A percentile compares a stretch with the other conserved stretches of the same genome.
Evolutionary conservation across 2,329 filamentous ascomycete species (phyloP).

Genomic region (Alternaria triticimaculans): DNA sequence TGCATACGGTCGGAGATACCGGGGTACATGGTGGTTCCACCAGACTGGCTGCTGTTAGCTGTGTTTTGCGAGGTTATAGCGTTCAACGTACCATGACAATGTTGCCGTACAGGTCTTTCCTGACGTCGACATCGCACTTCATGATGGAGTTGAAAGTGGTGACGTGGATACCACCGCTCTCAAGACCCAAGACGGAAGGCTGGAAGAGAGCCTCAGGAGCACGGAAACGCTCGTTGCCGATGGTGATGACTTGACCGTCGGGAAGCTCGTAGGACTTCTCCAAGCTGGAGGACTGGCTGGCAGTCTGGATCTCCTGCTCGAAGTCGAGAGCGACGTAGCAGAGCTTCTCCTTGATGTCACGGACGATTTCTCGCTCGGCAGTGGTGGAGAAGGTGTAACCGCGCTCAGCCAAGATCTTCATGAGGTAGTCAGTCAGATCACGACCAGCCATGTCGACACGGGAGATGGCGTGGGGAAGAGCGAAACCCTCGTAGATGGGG

Average conservation of each 20-base stretch:
- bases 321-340: conserved; percentile 99
- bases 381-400: conserved; percentile 99
- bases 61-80: neutral
- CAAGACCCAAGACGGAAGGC: conserved; percentile 96
- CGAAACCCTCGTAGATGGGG: conserved; percentile 99
- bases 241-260: conserved; percentile 99
- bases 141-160: conserved; percentile 99
- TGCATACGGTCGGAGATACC: conserved; percentile 99
- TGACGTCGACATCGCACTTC: conserved; percentile 99
- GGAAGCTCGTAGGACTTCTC: conserved; percentile 99
- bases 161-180: conserved; percentile 98
- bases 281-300: conserved; percentile 96
- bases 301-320: conserved; percentile 99
- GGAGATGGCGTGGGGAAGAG: conserved; percentile 98
- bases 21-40: conserved; percentile 99
- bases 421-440: conserved; percentile 99
- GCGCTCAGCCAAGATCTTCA: conserved; percentile 99
- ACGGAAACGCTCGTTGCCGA: conserved; percentile 99
- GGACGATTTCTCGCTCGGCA: conserved; percentile 99
- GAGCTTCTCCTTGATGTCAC: conserved; percentile 99
- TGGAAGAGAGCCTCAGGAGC: conserved; percentile 99
- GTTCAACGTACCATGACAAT: conserved; percentile 91
- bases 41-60: conserved; percentile 72
- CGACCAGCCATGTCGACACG: conserved; percentile 99
- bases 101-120: conserved; percentile 99